These are phyloP conservation scores for Epichloe aotearoae DNA, from an alignment of 2,329 filamentous ascomycete species.

Conservation along the genomic window DNA sequence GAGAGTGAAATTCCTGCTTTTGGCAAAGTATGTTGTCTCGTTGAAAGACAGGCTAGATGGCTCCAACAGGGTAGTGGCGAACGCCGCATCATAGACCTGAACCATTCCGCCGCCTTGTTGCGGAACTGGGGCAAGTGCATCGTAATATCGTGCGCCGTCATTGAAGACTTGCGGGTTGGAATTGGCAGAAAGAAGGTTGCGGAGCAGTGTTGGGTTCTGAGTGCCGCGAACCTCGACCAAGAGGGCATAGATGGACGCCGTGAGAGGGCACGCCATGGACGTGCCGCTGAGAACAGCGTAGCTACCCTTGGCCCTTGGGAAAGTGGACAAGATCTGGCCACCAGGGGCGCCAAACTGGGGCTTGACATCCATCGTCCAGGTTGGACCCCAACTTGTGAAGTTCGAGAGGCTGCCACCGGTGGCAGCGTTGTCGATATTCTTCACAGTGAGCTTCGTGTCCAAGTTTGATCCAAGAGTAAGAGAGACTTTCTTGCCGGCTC, in stretches of 20 bases:
- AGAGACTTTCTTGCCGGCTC: constrained; percentile 24
- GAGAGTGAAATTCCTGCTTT: constrained; percentile 34
- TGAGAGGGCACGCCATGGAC: constrained; percentile 32
- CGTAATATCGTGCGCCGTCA: constrained; percentile 16
- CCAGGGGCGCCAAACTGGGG: constrained; percentile 27
- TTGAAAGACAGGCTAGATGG: constrained; percentile 43
- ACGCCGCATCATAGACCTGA: constrained; percentile 41
- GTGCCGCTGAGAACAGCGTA: constrained; percentile 33
- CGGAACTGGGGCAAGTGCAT: constrained; percentile 33
- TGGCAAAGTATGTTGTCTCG: constrained; percentile 27
- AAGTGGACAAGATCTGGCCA: constrained; percentile 31
- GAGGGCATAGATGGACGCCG: constrained; percentile 24
- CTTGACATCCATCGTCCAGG: constrained; percentile 25
- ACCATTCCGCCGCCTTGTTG: constrained; percentile 35
- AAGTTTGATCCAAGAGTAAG: constrained; percentile 22
- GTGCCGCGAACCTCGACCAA: constrained; percentile 30
- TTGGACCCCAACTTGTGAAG: constrained; percentile 27
- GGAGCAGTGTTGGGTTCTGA: constrained; percentile 28
- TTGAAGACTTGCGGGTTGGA: constrained; percentile 29
- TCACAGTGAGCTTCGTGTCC: neutral
- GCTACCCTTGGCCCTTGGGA: constrained; percentile 20
- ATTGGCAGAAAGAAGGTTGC: constrained; percentile 28
- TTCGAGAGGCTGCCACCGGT: constrained; percentile 4
- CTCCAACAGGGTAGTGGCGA: constrained; percentile 35
- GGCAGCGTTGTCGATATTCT: neutral